phyloP scores from a whole-genome alignment of 2,329 filamentous ascomycete species.

The Fusarium hainanense region DNA sequence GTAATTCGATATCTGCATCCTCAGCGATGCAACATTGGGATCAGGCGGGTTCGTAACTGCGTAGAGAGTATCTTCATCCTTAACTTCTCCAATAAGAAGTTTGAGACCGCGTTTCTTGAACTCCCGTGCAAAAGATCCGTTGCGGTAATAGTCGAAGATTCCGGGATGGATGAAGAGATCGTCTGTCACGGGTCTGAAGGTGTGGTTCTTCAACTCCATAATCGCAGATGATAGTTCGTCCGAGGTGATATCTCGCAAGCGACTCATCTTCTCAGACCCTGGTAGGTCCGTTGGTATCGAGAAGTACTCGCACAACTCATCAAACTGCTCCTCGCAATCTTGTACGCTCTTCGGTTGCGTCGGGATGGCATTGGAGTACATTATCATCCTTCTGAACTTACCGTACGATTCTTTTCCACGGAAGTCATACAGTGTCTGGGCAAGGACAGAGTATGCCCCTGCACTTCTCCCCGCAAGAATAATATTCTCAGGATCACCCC shows the following conservation, averaged over 20 bases:
- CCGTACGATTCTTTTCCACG: neutral
- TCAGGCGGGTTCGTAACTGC: conserved; percentile 12
- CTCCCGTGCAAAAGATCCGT: neutral
- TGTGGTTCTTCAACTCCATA: conserved; percentile 10
- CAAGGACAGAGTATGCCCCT: conserved; percentile 5
- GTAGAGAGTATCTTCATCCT: conserved; percentile 13
- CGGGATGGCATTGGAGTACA: conserved; percentile 21
- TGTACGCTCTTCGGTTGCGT: conserved; percentile 16
- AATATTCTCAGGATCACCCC: conserved; percentile 2
- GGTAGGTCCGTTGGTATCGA: fast-evolving
- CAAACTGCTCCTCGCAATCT: conserved; percentile 5
- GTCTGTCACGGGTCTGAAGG: neutral
- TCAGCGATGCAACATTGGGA: neutral
- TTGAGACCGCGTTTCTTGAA: conserved; percentile 5
- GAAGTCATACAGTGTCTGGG: neutral
- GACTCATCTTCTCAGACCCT: neutral
- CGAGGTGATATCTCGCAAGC: neutral
- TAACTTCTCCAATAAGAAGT: conserved; percentile 3
- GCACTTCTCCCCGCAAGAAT: conserved; percentile 3
- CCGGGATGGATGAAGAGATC: conserved; percentile 5
- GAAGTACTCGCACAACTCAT: conserved; percentile 16
- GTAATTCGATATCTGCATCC: conserved; percentile 6
- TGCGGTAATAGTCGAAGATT: conserved; percentile 14
- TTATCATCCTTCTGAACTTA: conserved; percentile 4
- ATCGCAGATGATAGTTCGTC: neutral